phyloP scores from a whole-genome alignment of 257 asterid species.

The Solanum corneliomulleri region DNA sequence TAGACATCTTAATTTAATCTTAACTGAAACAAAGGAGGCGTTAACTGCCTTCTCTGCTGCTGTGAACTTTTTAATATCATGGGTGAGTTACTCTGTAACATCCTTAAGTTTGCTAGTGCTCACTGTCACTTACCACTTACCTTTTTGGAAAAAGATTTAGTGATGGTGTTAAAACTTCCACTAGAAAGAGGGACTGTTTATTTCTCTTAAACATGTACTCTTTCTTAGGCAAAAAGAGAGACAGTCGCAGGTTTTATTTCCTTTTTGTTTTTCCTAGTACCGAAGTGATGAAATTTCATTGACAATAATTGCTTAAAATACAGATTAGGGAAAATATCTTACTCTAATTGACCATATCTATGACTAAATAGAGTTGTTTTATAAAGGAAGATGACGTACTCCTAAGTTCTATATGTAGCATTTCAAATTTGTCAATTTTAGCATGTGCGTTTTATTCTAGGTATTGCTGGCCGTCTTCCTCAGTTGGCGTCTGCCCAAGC shows the following conservation, averaged over 20 bases:
- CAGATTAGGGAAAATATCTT: background rate
- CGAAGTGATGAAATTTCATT: background rate
- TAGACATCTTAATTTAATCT: background rate
- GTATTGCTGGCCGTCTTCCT: conserved; percentile 49
- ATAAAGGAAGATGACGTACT: background rate
- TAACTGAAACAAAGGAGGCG: background rate
- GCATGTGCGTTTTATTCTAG: conserved; percentile 26
- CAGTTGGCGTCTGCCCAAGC: conserved; percentile 71
- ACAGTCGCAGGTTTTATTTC: background rate
- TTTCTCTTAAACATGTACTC: background rate
- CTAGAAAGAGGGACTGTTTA: background rate
- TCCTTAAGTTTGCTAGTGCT: background rate
- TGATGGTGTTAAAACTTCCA: background rate
- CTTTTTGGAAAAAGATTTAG: background rate
- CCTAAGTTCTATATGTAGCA: background rate
- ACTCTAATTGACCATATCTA: background rate
- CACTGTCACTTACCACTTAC: background rate
- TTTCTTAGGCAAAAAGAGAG: background rate
- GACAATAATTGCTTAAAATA: background rate
- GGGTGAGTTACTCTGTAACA: background rate
- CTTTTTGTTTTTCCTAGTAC: background rate
- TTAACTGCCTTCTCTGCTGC: background rate
- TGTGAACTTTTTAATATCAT: background rate
- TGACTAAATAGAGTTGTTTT: background rate
- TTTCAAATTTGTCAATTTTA: background rate